These are phyloP conservation scores for Colletotrichum higginsianum DNA, from an alignment of 2,329 filamentous ascomycete species.

Conservation along the genomic window DNA sequence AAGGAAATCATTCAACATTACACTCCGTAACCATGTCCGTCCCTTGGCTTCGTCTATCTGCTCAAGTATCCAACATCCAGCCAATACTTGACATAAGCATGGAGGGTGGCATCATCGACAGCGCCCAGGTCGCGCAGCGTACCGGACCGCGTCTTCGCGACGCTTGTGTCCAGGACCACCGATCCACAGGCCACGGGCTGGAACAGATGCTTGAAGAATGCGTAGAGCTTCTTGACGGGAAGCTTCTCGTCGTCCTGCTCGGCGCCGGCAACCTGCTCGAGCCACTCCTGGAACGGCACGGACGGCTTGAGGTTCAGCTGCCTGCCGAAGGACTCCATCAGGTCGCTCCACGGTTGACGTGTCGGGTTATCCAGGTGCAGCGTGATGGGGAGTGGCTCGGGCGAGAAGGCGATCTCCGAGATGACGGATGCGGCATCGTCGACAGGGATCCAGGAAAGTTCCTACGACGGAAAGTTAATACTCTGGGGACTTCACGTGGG, in stretches of 20 bases:
- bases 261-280: neutral
- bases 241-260: neutral
- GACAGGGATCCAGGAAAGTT: constrained; percentile 43
- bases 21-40: neutral
- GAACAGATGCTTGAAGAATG: neutral
- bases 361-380: neutral
- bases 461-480: constrained; percentile 33
- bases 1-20: no score
- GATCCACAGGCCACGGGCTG: constrained; percentile 34
- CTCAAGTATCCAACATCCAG: constrained; percentile 39
- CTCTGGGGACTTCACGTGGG: neutral
- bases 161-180: constrained; percentile 42
- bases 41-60: constrained; percentile 26
- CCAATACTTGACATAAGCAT: constrained; percentile 41
- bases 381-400: neutral
- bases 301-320: neutral
- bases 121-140: constrained; percentile 31
- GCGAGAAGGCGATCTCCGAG: constrained; percentile 38
- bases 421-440: constrained; percentile 43
- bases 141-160: constrained; percentile 33
- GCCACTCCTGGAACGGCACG: neutral
- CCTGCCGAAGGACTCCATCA: neutral
- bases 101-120: constrained; percentile 34
- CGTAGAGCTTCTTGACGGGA: neutral
- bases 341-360: neutral